Evolutionary conservation across 116 monocot species (phyloP).

Genomic region (Cymodocea nodosa): DNA sequence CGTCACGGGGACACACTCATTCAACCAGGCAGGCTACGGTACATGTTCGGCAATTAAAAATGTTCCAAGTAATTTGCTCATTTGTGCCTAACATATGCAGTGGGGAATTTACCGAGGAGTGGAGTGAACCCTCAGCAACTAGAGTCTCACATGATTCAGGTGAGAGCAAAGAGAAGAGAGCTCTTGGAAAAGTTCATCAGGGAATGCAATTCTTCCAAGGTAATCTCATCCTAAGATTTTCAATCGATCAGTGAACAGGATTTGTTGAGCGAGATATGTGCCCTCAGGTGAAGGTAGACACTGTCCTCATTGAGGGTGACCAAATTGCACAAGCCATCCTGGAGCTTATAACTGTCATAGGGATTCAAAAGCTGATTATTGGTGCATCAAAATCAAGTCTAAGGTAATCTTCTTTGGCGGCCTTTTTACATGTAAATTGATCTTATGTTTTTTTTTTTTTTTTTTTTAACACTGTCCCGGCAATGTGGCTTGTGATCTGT

Average conservation of each 20-base stretch:
- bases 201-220: constrained; percentile 30
- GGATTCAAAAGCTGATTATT: constrained; percentile 46
- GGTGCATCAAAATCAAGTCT: constrained; percentile 50
- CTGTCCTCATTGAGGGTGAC: constrained; percentile 62
- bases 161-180: constrained; percentile 37
- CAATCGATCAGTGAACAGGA: neutral
- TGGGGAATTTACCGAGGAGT: constrained; percentile 45
- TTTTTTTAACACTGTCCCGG: too few relatives aligned
- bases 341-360: constrained; percentile 57
- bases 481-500: too few relatives aligned
- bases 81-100: constrained; percentile 12
- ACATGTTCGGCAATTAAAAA: too few relatives aligned
- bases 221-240: constrained; percentile 1
- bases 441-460: neutral
- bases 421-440: neutral
- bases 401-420: constrained; percentile 19
- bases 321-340: constrained; percentile 29
- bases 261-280: neutral
- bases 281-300: constrained; percentile 44
- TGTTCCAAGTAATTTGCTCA: too few relatives aligned
- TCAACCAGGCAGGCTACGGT: too few relatives aligned
- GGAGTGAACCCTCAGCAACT: constrained; percentile 34
- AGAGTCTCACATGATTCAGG: constrained; percentile 38
- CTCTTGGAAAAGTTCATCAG: constrained; percentile 46
- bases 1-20: too few relatives aligned